Percentiles rank a stretch among this genome's conserved stretches.
phyloP scores from a whole-genome alignment of 306 rosid genomes.

The Astragalus glycyphyllos region DNA sequence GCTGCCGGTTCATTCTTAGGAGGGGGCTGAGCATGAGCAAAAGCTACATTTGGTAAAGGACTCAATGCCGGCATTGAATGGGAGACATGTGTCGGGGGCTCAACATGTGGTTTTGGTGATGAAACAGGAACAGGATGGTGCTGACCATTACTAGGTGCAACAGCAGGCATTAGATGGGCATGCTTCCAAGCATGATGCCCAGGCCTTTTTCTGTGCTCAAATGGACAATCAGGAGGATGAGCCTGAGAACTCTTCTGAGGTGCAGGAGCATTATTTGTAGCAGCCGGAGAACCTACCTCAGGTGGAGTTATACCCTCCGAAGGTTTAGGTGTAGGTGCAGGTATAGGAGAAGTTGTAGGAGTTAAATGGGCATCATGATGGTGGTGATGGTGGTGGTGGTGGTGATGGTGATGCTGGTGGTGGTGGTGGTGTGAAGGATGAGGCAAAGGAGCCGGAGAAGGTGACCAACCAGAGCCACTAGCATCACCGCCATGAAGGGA shows the following conservation, averaged over 20 bases:
- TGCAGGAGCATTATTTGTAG: conserved; percentile 48
- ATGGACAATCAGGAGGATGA: conserved; percentile 67
- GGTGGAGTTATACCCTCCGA: conserved; percentile 53
- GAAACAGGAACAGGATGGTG: conserved; percentile 47
- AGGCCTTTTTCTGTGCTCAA: conserved; percentile 55
- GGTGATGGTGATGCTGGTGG: conserved; percentile 65
- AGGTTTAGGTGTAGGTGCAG: conserved; percentile 56
- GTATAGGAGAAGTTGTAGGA: conserved; percentile 67
- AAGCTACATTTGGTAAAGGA: conserved; percentile 80
- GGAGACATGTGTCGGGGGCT: conserved; percentile 52
- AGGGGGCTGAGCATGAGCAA: conserved; percentile 76
- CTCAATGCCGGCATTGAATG: conserved; percentile 64
- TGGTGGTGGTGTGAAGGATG: conserved; percentile 57
- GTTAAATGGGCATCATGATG: conserved; percentile 58
- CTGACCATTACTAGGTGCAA: conserved; percentile 56
- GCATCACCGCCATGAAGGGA: conserved; percentile 68
- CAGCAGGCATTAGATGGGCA: conserved; percentile 53
- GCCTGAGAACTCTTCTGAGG: conserved; percentile 56
- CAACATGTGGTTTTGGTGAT: conserved; percentile 57
- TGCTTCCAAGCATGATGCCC: conserved; percentile 50
- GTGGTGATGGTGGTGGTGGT: conserved; percentile 54
- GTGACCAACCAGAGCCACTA: conserved; percentile 55
- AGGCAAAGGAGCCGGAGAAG: conserved; percentile 74
- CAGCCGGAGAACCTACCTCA: conserved; percentile 54
- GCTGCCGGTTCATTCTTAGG: conserved; percentile 55